phyloP scores from a whole-genome alignment of 192 early-diverging fungal species.

The Irineochytrium annulatum region DNA sequence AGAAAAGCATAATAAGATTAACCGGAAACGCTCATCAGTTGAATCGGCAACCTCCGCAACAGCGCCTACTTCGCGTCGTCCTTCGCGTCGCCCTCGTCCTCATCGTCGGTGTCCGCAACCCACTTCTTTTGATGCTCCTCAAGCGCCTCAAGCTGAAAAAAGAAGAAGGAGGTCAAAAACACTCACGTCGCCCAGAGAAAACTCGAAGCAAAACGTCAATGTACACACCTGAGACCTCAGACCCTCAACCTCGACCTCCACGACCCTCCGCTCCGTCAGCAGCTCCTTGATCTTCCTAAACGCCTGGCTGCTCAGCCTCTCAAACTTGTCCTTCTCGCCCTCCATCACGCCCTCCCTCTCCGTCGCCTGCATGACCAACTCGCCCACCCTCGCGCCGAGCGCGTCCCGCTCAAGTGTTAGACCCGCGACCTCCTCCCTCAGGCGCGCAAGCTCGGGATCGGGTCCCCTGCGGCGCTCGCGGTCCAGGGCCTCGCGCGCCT shows the following conservation, averaged over 20 bases:
- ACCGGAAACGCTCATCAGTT: background rate
- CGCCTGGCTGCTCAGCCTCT: conserved; percentile 34
- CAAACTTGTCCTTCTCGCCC: conserved; percentile 33
- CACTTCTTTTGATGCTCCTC: background rate
- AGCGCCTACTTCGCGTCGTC: background rate
- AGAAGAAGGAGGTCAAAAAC: background rate
- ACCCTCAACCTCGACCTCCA: conserved; percentile 35
- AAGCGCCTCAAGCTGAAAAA: background rate
- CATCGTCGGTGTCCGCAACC: conserved; percentile 1
- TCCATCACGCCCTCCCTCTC: conserved; percentile 9
- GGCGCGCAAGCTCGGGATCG: background rate
- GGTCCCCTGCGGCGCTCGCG: background rate
- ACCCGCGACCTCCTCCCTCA: conserved; percentile 13
- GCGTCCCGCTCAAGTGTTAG: too few relatives aligned
- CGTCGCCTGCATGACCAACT: conserved; percentile 20
- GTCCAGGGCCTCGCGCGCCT: background rate
- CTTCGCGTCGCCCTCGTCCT: background rate
- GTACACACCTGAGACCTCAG: conserved; percentile 28
- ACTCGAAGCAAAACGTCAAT: background rate
- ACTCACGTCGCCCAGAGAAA: background rate
- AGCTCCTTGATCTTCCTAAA: conserved; percentile 49
- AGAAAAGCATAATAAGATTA: background rate
- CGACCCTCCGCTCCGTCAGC: conserved; percentile 33
- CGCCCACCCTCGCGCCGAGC: conserved; percentile 4
- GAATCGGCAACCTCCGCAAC: background rate